Evolutionary conservation across 306 rosid species (phyloP), one percentile per base, ranked within the genome.

Genomic region (Morella rubra): DNA sequence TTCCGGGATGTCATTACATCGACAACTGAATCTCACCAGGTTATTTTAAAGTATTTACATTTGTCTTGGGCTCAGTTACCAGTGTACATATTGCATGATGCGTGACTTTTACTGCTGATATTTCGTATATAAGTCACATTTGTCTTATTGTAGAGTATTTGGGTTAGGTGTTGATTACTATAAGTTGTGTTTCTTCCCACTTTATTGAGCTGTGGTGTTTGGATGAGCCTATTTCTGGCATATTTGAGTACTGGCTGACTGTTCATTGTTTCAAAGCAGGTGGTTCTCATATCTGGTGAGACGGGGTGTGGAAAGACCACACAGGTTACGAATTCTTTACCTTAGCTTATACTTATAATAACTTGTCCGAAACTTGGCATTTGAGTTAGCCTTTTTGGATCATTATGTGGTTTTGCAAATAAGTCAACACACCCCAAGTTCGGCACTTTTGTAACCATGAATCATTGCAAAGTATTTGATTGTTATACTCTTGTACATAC

Each of bases 231-330:
- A 74, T 71, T 83, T 85, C 61, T 73, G 73, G 71, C 51, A 52
- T 37, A 82, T 46, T 73, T 52, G 72, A 69, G 67, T 32, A 55
- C 83, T 86, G 65, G 67, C 69, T 76, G 60, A 73, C 81, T 81
- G 52, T 78, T 79, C 60, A 71, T 65, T 73, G 65, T 46, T 77
- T 85, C 65, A 52, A 85, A 81, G 82, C 93, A 96, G 99, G 99
- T 92, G 0, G 90, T 96, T 85, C 93, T 96, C 78, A 67, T 96
- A 82, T 84, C 89, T 87, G 98, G 98, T 45, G 93, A 92, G 89
- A 96, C 99, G 77, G 99, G 98, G 50, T 96, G 99, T 74, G 99
- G 99, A 85, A 92, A 96, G 90, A 96, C 99, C 74, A 92, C 99
- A 5, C 98, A 96, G 99, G 99, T 96, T 86, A 84, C 64, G 32